Evolutionary conservation across 768 basidiomycete genomes (phyloP).

Genomic region (Russula sp.): DNA sequence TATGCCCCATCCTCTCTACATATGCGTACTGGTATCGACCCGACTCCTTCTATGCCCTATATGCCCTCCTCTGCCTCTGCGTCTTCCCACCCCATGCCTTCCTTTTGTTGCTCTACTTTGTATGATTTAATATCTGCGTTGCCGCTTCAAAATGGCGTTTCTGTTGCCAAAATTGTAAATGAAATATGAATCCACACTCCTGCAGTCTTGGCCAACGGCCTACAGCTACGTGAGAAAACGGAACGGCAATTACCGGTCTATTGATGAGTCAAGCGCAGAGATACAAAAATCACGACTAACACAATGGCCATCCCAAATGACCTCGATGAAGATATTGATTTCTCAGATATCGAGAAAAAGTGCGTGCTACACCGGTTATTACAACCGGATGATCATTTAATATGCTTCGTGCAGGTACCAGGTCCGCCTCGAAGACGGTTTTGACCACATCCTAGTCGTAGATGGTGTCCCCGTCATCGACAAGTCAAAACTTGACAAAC

Average conservation of each 20-base stretch:
- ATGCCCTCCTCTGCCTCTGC: not conserved
- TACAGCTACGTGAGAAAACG: not conserved
- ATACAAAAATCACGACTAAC: not conserved
- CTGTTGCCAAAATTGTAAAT: not conserved
- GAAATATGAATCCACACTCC: not conserved
- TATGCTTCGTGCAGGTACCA: conserved; percentile 61
- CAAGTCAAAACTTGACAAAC: conserved; percentile 74
- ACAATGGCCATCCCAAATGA: conserved; percentile 20
- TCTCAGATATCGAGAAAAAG: conserved; percentile 31
- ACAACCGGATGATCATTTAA: not conserved
- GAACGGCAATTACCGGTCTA: conserved; percentile 14
- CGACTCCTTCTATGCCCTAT: not conserved
- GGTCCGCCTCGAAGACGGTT: conserved; percentile 76
- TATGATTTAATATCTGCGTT: not conserved
- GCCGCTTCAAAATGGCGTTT: not conserved
- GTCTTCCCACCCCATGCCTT: not conserved
- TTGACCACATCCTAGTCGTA: conserved; percentile 90
- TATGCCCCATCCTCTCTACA: not conserved
- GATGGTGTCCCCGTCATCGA: conserved; percentile 93
- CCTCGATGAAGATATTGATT: conserved; percentile 28
- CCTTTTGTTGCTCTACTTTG: not conserved
- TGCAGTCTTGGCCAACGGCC: no score
- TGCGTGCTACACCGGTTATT: not conserved
- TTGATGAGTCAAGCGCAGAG: no score
- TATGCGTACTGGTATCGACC: not conserved